Base-by-base conservation (phyloP, 2,329 filamentous ascomycete species). In the Pseudocercospora fijiensis region DNA sequence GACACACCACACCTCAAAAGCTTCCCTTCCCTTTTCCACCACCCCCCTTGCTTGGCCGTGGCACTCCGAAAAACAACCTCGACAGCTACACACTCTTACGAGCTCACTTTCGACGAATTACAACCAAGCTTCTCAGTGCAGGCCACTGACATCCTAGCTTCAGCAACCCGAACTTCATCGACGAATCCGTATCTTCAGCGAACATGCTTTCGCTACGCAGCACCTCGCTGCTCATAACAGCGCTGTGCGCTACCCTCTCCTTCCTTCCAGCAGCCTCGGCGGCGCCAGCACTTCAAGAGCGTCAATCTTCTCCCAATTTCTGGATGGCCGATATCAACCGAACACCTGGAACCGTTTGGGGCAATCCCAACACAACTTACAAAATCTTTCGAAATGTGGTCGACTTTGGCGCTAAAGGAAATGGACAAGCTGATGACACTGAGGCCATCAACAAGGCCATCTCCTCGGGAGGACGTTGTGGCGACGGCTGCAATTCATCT, bases 391-490 rank as follows among this genome's bases (percentile, higher is more conserved):
- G 82, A 70, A 81, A 84, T 63, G 81, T 83, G 61, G 79, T 75
- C 66, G 63, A 63, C 33, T 81, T 74, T 57, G 78, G 75, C 58
- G 77, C 77, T 55, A 73, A 16, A 22, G 85, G 85, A 67, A 86
- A 89, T 70, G 88, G 88, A 13, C 77, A 80, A 0, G 90, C 89
- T 26, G 94, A 98, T 75, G 93, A 97, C 74, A 96, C 93, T 0
- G 88, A 78, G 0, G 91, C 93, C 61, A 96, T 98, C 84, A 97
- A 96, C 80, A 77, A 80, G 45, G 92, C 92, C 68, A 90, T 97
- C 72, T 83, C 92, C 3, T 7, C 8, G 3, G 37, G 30, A 1
- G 41, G 41, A 18, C 90, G 94, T 49, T 98, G 94, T 74, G 92
- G 91, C 43, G 76, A 85, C 67, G 86, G 87, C 66, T 98, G 94